These are phyloP conservation scores for Penicillium manginii DNA, from an alignment of 495 filamentous ascomycete species.

Conservation along the genomic window DNA sequence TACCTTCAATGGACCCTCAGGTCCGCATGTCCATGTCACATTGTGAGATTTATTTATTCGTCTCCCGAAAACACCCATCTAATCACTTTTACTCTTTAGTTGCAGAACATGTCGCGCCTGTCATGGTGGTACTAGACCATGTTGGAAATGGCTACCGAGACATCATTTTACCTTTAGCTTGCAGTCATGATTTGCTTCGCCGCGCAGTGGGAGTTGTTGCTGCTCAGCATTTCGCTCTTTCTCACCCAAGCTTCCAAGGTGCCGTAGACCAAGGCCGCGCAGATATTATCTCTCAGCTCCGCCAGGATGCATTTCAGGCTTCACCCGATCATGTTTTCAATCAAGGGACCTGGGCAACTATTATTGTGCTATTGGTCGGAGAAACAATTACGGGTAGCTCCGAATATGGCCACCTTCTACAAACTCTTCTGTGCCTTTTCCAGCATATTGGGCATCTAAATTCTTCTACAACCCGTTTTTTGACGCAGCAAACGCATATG, in stretches of 20 bases:
- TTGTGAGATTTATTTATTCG: slow-evolving; percentile 10
- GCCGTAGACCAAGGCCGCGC: slow-evolving; percentile 20
- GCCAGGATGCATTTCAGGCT: slow-evolving; percentile 15
- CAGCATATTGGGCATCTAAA: slow-evolving; percentile 9
- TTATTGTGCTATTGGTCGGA: slow-evolving; percentile 28
- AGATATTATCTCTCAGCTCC: slow-evolving; percentile 21
- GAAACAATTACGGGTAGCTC: slow-evolving; percentile 29
- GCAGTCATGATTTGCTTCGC: slow-evolving; percentile 73
- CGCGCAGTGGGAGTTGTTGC: slow-evolving; percentile 76
- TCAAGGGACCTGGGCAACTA: slow-evolving; percentile 23
- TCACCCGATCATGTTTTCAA: slow-evolving; percentile 24
- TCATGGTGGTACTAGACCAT: slow-evolving; percentile 43
- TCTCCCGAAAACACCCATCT: background rate
- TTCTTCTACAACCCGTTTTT: slow-evolving; percentile 9
- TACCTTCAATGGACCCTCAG: slow-evolving; percentile 13
- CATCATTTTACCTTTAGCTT: slow-evolving; percentile 73
- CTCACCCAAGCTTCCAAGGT: slow-evolving; percentile 8
- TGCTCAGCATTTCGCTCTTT: slow-evolving; percentile 62
- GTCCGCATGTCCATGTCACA: slow-evolving; percentile 21
- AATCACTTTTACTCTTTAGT: slow-evolving; percentile 6
- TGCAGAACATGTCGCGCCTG: slow-evolving; percentile 24
- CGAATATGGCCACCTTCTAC: slow-evolving; percentile 23
- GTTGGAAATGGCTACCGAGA: slow-evolving; percentile 77
- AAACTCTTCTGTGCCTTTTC: slow-evolving; percentile 16
- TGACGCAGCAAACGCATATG: slow-evolving; percentile 24